Percentiles rank a stretch among this genome's conserved stretches.
Conservation (phyloP, 1,139 yeast genomes). For the Lodderomyces orthopsilosis region DNA sequence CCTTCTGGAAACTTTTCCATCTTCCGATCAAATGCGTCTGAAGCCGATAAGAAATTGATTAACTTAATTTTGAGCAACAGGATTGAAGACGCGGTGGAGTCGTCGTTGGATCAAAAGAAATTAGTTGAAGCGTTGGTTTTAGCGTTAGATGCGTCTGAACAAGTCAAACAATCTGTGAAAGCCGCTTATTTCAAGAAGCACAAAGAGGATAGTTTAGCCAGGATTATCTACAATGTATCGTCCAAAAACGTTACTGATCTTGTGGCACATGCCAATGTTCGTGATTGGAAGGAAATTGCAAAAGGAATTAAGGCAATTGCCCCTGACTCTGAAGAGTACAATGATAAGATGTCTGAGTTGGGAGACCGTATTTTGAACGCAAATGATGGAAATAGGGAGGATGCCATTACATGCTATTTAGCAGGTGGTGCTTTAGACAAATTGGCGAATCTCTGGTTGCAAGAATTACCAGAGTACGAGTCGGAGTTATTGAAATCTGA, state of each 20-base stretch:
- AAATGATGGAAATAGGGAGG: slow-evolving; percentile 43
- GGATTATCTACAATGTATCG: slow-evolving; percentile 68
- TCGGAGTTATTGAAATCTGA: slow-evolving; percentile 43
- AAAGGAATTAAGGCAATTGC: slow-evolving; percentile 62
- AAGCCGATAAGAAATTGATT: slow-evolving; percentile 44
- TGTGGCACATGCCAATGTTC: slow-evolving; percentile 72
- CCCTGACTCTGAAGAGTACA: slow-evolving; percentile 44
- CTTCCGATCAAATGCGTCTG: slow-evolving; percentile 20
- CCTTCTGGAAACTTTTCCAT: slow-evolving; percentile 51
- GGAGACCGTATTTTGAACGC: slow-evolving; percentile 63
- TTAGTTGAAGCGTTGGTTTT: slow-evolving; percentile 79
- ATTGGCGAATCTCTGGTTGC: slow-evolving; percentile 78
- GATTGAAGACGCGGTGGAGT: slow-evolving; percentile 62
- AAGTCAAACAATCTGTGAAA: slow-evolving; percentile 64
- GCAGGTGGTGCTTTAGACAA: slow-evolving; percentile 82
- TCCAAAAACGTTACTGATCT: slow-evolving; percentile 65
- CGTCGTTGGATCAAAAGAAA: slow-evolving; percentile 61
- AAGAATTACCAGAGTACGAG: slow-evolving; percentile 67
- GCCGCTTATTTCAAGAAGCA: slow-evolving; percentile 65
- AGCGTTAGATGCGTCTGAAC: slow-evolving; percentile 68
- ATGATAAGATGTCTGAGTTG: slow-evolving; percentile 55
- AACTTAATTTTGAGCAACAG: slow-evolving; percentile 63
- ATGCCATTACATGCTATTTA: slow-evolving; percentile 75
- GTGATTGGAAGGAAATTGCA: slow-evolving; percentile 84
- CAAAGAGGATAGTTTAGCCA: slow-evolving; percentile 59